Evolutionary conservation across 192 early-diverging fungal species (phyloP), one percentile per base, ranked within the genome.

Genomic region (Chytriomyces hyalinus): DNA sequence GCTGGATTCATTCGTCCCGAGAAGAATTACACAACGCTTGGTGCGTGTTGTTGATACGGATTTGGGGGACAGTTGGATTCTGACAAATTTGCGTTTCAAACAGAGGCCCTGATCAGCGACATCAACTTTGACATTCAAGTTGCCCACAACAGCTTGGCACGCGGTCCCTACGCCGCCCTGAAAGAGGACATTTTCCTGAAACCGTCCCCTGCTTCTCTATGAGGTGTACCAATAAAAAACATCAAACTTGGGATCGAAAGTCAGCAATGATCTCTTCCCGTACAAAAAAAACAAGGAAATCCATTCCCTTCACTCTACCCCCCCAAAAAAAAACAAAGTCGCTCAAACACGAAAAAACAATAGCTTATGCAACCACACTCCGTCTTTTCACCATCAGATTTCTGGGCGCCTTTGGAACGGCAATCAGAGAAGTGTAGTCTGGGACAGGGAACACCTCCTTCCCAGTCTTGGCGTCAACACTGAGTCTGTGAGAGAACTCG

Each of bases 381-480:
- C 73, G 70, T 57, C 20, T 57, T 75, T 80, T 65, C 20, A 73
- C 81, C 11, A 65, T 6, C 44, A 84, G 75, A 22, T 80, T 76
- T 48, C 70, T 49, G 22, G 65, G 64, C 46, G 72, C 75, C 64
- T 83, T 71, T 28, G 97, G 97, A 79, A 96, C 88, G 53, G 96
- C 93, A 75, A 99, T 92, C 91, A 99, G 91, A 47, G 91, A 92
- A 72, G 95, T 95, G 81, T 87, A 99, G 82, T 97, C 95, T 45
- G 88, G 84, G 59, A 88, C 83, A 3, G 97, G 96, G 83, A 97
- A 91, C 50, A 89, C 88, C 36, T 89, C 81, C 61, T 85, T 46
- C 7, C 84, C 84, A 13, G 47, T 79, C 50, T 78, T 80, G 43
- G 49, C 62, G 59, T 84, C 79, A 80, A 88, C 87, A n/a, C 84